A percentile compares a stretch with the other conserved stretches of the same genome.
Conservation (phyloP, 768 basidiomycete genomes). For the Saitozyma sp. region DNA sequence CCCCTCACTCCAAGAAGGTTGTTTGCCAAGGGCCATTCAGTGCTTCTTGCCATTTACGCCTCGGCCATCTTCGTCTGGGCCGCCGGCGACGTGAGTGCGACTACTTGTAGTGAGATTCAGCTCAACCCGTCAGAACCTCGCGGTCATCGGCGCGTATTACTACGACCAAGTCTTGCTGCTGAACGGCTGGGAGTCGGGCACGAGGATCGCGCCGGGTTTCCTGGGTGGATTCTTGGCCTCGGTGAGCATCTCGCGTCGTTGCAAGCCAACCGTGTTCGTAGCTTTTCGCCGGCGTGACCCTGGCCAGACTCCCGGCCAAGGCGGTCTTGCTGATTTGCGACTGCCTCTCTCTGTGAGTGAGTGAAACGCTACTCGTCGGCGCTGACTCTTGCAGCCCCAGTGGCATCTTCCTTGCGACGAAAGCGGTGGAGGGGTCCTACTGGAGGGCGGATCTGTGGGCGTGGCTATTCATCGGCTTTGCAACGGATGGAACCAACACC, state of each 20-base stretch:
- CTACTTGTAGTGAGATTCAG: background rate
- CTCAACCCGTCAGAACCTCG: constrained; percentile 6
- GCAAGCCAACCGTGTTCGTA: background rate
- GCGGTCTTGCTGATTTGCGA: constrained; percentile 7
- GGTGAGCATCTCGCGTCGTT: constrained; percentile 1
- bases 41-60: constrained; percentile 5
- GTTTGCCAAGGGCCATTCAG: constrained; percentile 7
- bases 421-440: constrained; percentile 2
- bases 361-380: background rate
- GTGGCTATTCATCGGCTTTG: constrained; percentile 5
- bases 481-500: constrained; percentile 8
- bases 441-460: constrained; percentile 17
- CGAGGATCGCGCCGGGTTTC: constrained; percentile 8
- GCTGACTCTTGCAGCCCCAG: background rate
- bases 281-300: constrained; percentile 8
- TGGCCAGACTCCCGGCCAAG: constrained; percentile 9
- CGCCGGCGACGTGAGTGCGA: constrained; percentile 8
- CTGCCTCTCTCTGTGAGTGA: constrained; percentile 10
- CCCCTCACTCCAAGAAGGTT: constrained; percentile 9
- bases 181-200: constrained; percentile 4
- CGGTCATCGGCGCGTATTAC: constrained; percentile 5
- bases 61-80: constrained; percentile 8
- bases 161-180: constrained; percentile 11
- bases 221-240: constrained; percentile 7
- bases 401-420: constrained; percentile 12